phyloP scores from a whole-genome alignment of 306 rosid species.

The Alnus glutinosa region DNA sequence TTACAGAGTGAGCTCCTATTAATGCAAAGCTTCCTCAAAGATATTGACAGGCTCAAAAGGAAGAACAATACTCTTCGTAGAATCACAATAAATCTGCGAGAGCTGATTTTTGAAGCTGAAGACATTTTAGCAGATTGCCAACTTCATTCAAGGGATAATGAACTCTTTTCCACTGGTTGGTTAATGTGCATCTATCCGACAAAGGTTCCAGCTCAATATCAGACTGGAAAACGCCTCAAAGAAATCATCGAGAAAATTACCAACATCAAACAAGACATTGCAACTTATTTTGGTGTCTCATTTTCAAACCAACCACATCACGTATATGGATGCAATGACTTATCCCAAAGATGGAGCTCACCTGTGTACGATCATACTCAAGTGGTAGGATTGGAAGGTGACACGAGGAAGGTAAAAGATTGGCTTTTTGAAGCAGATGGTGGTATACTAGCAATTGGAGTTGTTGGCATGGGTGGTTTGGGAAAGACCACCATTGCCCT shows the following conservation, averaged over 20 bases:
- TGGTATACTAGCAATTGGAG: conserved; percentile 32
- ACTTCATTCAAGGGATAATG: conserved; percentile 22
- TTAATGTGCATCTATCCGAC: conserved; percentile 23
- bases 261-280: conserved; percentile 14
- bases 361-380: conserved; percentile 43
- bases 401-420: conserved; percentile 29
- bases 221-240: conserved; percentile 24
- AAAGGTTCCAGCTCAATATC: conserved; percentile 25
- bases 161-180: conserved; percentile 24
- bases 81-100: conserved; percentile 19
- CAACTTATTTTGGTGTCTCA: conserved; percentile 29
- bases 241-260: conserved; percentile 27
- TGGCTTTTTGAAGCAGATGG: conserved; percentile 32
- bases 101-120: conserved; percentile 34
- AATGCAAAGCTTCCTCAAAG: conserved; percentile 40
- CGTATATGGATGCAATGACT: conserved; percentile 14
- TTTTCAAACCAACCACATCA: conserved; percentile 3
- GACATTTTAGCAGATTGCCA: conserved; percentile 41
- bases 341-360: conserved; percentile 36
- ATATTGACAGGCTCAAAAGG: conserved; percentile 33
- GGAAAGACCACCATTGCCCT: conserved; percentile 40
- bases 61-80: conserved; percentile 14
- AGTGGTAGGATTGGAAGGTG: conserved; percentile 41
- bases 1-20: conserved; percentile 31
- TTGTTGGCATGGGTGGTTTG: conserved; percentile 42